Base-by-base conservation (phyloP, 2,329 filamentous ascomycete species). In the Pseudogymnoascus sp. region DNA sequence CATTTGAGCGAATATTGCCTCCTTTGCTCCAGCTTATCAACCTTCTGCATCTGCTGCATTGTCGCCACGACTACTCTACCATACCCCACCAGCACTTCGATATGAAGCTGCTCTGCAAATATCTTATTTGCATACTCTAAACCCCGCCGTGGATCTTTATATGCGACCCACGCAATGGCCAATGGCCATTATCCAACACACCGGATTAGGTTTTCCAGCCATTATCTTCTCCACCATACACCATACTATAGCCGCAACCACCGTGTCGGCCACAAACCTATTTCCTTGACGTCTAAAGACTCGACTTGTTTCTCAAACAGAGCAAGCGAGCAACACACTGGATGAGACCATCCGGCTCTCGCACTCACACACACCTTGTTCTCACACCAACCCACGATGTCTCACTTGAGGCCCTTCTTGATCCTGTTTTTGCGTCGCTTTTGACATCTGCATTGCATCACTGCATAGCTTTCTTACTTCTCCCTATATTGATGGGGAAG, bases 381-480 rank as follows among this genome's bases (percentile, higher is more conserved):
- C 47, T 31, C 47, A 29, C 47, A 54, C 47, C 47, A 54, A 54
- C 47, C 14, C 14, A 54, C 47, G 26, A 54, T 54, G 47, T 54
- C 47, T 54, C 47, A 54, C 47, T 54, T 54, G 47, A 54, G 47
- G 47, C 47, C 47, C 23, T 54, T 54, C 47, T 54, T 31, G 47
- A 54, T 54, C 47, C 47, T 54, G 47, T 54, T 54, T 54, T 54
- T 54, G 47, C 47, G 23, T 54, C 47, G 47, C 47, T 54, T 54
- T 54, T 54, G 23, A 10, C 47, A 54, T 54, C 14, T 54, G 47
- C 47, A 54, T 54, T 54, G 47, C 47, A 54, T 1, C 47, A 31
- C 14, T 54, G 26, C 47, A 54, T 54, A 54, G 47, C 47, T 54
- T 54, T 54, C 16, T 7, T 29, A 54, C 45, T 54, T 54, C 23